Evolutionary conservation across 306 rosid genomes (phyloP).

Genomic region (Vigna reflexopilosa): DNA sequence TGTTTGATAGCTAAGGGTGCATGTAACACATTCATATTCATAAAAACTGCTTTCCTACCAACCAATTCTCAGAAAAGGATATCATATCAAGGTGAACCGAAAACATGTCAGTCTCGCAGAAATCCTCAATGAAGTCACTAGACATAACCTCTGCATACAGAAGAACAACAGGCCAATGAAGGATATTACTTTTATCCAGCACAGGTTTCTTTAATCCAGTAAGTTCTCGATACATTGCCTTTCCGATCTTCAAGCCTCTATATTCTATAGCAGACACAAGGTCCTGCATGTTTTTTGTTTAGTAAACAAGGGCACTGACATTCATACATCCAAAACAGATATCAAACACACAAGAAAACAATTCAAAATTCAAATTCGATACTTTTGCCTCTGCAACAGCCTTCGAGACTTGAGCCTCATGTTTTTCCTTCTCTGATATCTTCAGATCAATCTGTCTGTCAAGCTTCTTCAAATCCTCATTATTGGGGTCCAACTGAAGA

Average conservation of each 20-base stretch:
- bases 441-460: slow-evolving; percentile 59
- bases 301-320: slow-evolving; percentile 36
- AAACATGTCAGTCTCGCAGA: slow-evolving; percentile 92
- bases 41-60: neutral
- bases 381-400: slow-evolving; percentile 79
- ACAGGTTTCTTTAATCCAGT: slow-evolving; percentile 75
- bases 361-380: slow-evolving; percentile 13
- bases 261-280: slow-evolving; percentile 67
- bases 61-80: slow-evolving; percentile 66
- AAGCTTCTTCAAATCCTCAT: slow-evolving; percentile 75
- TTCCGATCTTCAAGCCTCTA: slow-evolving; percentile 84
- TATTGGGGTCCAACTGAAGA: slow-evolving; percentile 70
- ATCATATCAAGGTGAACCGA: slow-evolving; percentile 86
- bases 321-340: slow-evolving; percentile 39
- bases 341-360: slow-evolving; percentile 14
- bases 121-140: slow-evolving; percentile 94
- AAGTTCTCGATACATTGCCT: slow-evolving; percentile 73
- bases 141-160: slow-evolving; percentile 97
- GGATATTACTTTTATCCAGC: slow-evolving; percentile 72
- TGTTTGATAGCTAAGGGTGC: slow-evolving; percentile 75
- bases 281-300: slow-evolving; percentile 57
- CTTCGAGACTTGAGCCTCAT: slow-evolving; percentile 73
- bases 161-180: slow-evolving; percentile 97
- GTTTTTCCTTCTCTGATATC: slow-evolving; percentile 68
- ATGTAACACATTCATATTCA: slow-evolving; percentile 36